phyloP scores from a whole-genome alignment of 495 filamentous ascomycete genomes.

The Penicillium chermesinum region DNA sequence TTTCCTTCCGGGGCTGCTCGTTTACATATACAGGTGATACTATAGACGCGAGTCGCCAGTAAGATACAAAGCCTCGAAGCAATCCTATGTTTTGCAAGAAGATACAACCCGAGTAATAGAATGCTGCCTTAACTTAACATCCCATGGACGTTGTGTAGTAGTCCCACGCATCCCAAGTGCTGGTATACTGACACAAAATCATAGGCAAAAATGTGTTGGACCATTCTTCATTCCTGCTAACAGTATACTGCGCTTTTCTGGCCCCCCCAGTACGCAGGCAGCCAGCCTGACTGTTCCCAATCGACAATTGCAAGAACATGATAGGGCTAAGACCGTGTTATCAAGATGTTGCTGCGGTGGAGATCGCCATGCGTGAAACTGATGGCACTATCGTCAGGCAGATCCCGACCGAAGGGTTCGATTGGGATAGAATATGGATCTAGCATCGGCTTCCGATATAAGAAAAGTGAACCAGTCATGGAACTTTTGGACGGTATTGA shows the following conservation, averaged over 20 bases:
- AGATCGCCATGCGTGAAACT: conserved; percentile 45
- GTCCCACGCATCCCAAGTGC: conserved; percentile 28
- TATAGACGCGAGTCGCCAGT: too few species aligned
- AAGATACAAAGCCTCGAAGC: too few species aligned
- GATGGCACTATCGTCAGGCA: conserved; percentile 28
- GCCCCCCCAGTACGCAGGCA: conserved; percentile 46
- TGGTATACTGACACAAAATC: conserved; percentile 21
- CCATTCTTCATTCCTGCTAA: conserved; percentile 18
- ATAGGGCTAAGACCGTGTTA: conserved; percentile 26
- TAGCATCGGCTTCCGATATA: conserved; percentile 20
- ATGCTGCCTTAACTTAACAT: too few species aligned
- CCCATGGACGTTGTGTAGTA: conserved; percentile 27
- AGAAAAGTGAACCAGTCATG: conserved; percentile 29
- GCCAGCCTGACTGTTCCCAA: conserved; percentile 47
- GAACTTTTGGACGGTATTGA: conserved; percentile 21
- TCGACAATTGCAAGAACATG: conserved; percentile 37
- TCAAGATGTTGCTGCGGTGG: conserved; percentile 43
- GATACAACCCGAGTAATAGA: too few species aligned
- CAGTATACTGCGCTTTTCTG: conserved; percentile 37
- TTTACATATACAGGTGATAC: too few species aligned
- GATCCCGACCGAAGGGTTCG: conserved; percentile 24
- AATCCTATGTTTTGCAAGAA: too few species aligned
- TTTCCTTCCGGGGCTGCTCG: too few species aligned
- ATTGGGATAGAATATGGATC: conserved; percentile 27
- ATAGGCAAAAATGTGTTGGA: conserved; percentile 24